Percentiles rank a stretch among this genome's conserved stretches.
Evolutionary conservation across 208 protist species (phyloP).

Genomic region (Leishmania major): DNA sequence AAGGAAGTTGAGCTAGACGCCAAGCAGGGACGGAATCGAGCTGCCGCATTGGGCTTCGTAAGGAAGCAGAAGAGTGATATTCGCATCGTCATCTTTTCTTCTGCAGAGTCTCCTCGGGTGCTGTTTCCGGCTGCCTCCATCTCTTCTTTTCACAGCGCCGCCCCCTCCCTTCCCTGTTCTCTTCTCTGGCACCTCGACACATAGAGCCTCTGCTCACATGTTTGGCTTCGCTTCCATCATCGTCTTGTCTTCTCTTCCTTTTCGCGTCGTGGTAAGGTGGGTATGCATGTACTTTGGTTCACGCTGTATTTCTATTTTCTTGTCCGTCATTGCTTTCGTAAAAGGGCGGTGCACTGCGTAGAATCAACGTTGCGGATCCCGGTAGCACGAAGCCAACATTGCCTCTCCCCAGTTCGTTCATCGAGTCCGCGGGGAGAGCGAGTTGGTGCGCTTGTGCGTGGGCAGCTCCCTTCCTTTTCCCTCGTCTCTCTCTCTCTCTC

Average conservation of each 20-base stretch:
- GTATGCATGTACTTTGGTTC: neutral
- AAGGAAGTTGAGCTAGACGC: too few relatives aligned
- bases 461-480: neutral
- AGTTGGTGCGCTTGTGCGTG: neutral
- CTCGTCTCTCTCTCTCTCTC: too few relatives aligned
- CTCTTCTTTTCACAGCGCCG: neutral
- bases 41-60: neutral
- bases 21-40: neutral
- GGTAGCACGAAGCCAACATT: too few relatives aligned
- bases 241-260: neutral
- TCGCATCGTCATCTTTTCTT: neutral
- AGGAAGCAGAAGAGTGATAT: neutral
- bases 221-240: neutral
- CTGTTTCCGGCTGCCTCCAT: neutral
- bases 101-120: neutral
- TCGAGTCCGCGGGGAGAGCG: neutral
- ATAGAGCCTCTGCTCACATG: neutral
- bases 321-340: neutral
- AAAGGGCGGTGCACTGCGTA: too few relatives aligned
- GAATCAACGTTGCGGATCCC: too few relatives aligned
- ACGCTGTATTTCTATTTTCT: neutral
- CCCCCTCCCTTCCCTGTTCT: neutral
- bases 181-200: neutral
- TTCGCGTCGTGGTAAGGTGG: neutral
- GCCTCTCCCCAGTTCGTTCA: too few relatives aligned